Conservation (phyloP, 2,329 filamentous ascomycete species). For the Sclerotinia trifoliorum region DNA sequence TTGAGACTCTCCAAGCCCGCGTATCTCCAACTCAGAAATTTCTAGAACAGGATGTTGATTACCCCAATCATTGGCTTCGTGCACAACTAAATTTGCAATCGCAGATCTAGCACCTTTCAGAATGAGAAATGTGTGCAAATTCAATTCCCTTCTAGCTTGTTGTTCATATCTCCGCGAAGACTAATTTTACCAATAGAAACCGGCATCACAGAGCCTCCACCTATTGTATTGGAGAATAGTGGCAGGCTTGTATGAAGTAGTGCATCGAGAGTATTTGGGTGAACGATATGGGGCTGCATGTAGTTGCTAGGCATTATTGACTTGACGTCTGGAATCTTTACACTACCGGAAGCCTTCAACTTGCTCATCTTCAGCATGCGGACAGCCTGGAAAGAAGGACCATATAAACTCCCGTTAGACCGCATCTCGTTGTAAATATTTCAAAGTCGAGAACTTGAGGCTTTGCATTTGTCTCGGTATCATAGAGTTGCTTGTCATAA, state of each 20-base stretch:
- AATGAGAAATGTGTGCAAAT: not conserved
- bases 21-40: not conserved
- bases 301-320: slow-evolving; percentile 40
- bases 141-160: not conserved
- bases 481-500: not conserved
- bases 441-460: not conserved
- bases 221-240: not conserved
- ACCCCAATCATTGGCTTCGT: not conserved
- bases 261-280: slow-evolving; percentile 54
- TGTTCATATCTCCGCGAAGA: not conserved
- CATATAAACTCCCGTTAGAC: not conserved
- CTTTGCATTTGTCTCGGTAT: not conserved
- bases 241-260: not conserved
- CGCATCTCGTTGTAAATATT: not conserved
- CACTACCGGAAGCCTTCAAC: not conserved
- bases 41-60: not conserved
- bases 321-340: not conserved
- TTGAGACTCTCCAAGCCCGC: not conserved
- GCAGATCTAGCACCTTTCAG: not conserved
- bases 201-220: not conserved
- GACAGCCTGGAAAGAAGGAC: not conserved
- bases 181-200: not conserved
- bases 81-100: not conserved
- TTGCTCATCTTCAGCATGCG: not conserved
- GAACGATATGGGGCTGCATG: slow-evolving; percentile 49